These are phyloP conservation scores for Lyophyllum decastes DNA, from an alignment of 768 basidiomycete genomes.

Conservation along the genomic window DNA sequence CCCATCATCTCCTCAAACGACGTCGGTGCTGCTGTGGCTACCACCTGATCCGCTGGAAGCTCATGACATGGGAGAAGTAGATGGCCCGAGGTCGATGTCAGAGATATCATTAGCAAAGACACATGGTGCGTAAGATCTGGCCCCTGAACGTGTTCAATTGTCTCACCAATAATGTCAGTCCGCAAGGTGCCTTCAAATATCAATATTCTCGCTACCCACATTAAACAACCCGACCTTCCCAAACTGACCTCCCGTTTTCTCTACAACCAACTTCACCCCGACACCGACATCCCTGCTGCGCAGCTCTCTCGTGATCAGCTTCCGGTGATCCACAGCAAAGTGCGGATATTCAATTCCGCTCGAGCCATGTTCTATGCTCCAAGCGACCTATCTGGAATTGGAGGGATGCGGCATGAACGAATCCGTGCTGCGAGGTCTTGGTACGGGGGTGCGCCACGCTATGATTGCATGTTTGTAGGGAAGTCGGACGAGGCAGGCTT, in stretches of 20 bases:
- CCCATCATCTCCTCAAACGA: background rate
- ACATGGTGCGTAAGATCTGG: conserved; percentile 10
- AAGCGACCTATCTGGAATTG: conserved; percentile 18
- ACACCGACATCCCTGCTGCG: background rate
- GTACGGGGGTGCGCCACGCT: conserved; percentile 19
- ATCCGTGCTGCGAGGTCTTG: conserved; percentile 29
- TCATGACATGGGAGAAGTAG: conserved; percentile 1
- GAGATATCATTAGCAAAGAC: conserved; percentile 2
- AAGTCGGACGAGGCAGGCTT: background rate
- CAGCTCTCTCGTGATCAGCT: background rate
- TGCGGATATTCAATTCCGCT: background rate
- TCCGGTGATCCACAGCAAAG: background rate
- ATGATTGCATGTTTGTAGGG: conserved; percentile 16
- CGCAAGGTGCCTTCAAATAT: background rate
- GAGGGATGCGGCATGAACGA: conserved; percentile 21
- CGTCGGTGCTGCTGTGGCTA: background rate
- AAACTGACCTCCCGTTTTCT: conserved; percentile 13
- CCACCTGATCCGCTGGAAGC: background rate
- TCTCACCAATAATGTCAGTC: background rate
- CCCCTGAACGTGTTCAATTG: background rate
- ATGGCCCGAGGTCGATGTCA: background rate
- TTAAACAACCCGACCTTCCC: conserved; percentile 10
- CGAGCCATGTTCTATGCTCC: conserved; percentile 13
- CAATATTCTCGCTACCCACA: background rate
- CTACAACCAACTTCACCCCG: conserved; percentile 8